phyloP scores from a whole-genome alignment of 179 eudicot genomes.

The Drosera spatulata region DNA sequence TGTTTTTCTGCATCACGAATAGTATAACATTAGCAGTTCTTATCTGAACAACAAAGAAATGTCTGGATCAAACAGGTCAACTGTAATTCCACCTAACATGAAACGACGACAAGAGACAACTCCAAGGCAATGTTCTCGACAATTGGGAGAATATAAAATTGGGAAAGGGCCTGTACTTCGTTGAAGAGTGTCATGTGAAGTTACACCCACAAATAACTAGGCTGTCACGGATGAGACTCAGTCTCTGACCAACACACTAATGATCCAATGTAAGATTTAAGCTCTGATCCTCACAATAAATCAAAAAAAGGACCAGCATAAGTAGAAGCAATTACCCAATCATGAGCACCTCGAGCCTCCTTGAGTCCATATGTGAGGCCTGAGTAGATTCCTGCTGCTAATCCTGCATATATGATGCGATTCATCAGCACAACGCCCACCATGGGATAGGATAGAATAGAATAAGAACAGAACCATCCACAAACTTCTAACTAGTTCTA shows the following conservation, averaged over 20 bases:
- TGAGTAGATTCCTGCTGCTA: constrained; percentile 80
- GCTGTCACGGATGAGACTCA: no score
- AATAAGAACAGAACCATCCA: background rate
- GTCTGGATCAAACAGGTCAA: background rate
- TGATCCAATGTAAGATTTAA: background rate
- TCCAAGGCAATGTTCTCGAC: no score
- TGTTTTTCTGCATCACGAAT: constrained; percentile 37
- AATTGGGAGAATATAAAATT: no score
- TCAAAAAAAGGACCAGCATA: background rate
- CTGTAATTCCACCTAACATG: background rate
- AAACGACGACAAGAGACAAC: no score
- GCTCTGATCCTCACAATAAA: background rate
- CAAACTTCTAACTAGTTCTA: background rate
- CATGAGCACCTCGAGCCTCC: constrained; percentile 77
- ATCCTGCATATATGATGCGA: constrained; percentile 25
- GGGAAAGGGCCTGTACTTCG: no score
- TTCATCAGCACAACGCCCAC: background rate
- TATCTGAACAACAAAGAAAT: background rate
- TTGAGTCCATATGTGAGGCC: constrained; percentile 63
- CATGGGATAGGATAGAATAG: background rate
- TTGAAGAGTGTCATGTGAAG: no score
- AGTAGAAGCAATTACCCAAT: constrained; percentile 30
- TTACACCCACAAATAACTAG: no score
- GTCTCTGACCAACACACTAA: background rate
- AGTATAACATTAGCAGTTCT: background rate